Percentiles rank a stretch among this genome's conserved stretches.
These are phyloP conservation scores for Pulveroboletus ravenelii DNA, from an alignment of 768 basidiomycete species.

Conservation along the genomic window DNA sequence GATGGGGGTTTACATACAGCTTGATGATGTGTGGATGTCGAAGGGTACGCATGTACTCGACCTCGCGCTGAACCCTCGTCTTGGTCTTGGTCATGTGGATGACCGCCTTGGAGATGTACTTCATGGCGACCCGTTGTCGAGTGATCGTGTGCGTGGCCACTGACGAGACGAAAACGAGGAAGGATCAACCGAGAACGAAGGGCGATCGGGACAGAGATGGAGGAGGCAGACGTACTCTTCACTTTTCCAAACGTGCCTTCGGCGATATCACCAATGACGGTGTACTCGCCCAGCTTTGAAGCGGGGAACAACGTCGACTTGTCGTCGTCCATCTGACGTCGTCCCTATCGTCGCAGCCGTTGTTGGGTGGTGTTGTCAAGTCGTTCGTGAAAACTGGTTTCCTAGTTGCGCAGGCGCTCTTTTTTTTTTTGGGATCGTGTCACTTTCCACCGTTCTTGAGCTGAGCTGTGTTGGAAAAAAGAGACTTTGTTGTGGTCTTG, in stretches of 20 bases:
- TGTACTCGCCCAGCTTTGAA: conserved; percentile 87
- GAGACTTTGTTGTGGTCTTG: conserved; percentile 8
- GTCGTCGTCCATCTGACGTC: conserved; percentile 19
- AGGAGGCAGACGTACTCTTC: conserved; percentile 78
- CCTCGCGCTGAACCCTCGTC: conserved; percentile 88
- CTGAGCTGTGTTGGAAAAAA: conserved; percentile 23
- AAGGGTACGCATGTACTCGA: conserved; percentile 93
- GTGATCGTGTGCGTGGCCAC: conserved; percentile 94
- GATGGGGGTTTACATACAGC: conserved; percentile 54
- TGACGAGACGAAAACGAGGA: conserved; percentile 30
- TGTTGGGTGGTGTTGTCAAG: too few relatives aligned
- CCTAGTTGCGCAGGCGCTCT: too few relatives aligned
- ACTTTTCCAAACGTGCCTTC: conserved; percentile 99
- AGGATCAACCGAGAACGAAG: conserved; percentile 10
- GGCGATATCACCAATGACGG: conserved; percentile 81
- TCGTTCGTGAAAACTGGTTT: neutral
- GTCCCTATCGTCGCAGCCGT: too few relatives aligned
- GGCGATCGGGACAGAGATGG: conserved; percentile 13
- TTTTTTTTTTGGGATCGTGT: neutral
- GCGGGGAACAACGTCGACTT: conserved; percentile 44
- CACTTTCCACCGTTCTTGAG: neutral
- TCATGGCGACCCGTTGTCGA: conserved; percentile 95
- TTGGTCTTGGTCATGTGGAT: conserved; percentile 91
- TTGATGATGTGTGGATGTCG: conserved; percentile 98
- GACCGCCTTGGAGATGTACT: conserved; percentile 92